Evolutionary conservation across 2,329 filamentous ascomycete genomes (phyloP).

Genomic region (Tolypocladium ophioglossoides): DNA sequence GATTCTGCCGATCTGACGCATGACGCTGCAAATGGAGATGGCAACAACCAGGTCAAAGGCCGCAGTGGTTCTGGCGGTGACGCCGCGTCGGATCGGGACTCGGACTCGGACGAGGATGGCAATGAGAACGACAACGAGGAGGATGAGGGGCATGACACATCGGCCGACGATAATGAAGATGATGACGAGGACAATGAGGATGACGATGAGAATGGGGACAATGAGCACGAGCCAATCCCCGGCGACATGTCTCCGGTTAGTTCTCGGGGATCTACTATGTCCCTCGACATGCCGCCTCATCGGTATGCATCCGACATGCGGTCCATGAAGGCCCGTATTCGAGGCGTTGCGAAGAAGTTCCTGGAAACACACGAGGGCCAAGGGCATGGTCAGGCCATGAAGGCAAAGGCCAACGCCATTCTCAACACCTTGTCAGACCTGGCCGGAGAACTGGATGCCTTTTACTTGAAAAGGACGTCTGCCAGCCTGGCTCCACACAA

Average conservation of each 20-base stretch:
- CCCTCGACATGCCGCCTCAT: conserved; percentile 43
- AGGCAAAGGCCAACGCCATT: conserved; percentile 68
- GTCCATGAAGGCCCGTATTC: conserved; percentile 57
- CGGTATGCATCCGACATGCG: conserved; percentile 35
- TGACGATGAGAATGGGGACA: conserved; percentile 41
- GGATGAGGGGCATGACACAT: conserved; percentile 24
- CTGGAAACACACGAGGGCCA: conserved; percentile 73
- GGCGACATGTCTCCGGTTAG: conserved; percentile 55
- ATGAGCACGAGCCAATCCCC: conserved; percentile 38
- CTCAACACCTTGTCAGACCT: conserved; percentile 62
- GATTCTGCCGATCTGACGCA: conserved; percentile 7
- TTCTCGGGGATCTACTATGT: conserved; percentile 57
- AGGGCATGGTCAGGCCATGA: conserved; percentile 59
- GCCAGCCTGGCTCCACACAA: conserved; percentile 33
- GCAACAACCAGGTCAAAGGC: conserved; percentile 14
- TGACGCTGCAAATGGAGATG: neutral
- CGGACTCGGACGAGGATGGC: conserved; percentile 14
- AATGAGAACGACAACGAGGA: conserved; percentile 10
- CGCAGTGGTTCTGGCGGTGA: conserved; percentile 2
- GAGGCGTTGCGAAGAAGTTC: conserved; percentile 69
- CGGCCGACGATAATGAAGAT: conserved; percentile 33
- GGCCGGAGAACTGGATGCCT: conserved; percentile 59
- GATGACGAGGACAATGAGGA: conserved; percentile 40
- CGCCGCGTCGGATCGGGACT: conserved; percentile 18
- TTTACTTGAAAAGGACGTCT: conserved; percentile 50